Evolutionary conservation across 2,329 filamentous ascomycete genomes (phyloP).

Genomic region (Didymella keratinophila): DNA sequence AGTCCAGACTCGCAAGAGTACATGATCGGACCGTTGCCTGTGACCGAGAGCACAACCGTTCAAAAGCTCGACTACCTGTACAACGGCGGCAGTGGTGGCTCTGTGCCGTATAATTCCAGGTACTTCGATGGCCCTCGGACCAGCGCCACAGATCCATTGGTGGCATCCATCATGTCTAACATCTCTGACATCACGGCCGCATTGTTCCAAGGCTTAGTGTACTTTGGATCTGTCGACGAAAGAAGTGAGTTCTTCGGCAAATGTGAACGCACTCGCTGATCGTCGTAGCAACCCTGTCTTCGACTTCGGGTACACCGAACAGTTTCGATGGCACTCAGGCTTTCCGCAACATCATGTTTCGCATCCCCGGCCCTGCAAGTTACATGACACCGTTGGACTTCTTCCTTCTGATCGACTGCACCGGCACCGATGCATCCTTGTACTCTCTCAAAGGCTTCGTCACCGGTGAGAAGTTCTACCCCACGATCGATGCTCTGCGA

Average conservation of each 20-base stretch:
- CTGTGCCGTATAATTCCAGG: slow-evolving; percentile 38
- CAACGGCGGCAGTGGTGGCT: slow-evolving; percentile 49
- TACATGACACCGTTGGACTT: slow-evolving; percentile 58
- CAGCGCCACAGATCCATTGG: slow-evolving; percentile 47
- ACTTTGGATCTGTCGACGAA: slow-evolving; percentile 28
- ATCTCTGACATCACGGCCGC: slow-evolving; percentile 48
- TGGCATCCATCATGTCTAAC: slow-evolving; percentile 54
- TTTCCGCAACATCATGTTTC: slow-evolving; percentile 55
- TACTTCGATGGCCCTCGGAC: slow-evolving; percentile 33
- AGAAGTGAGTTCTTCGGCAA: not conserved
- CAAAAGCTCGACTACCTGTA: slow-evolving; percentile 40
- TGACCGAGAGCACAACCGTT: slow-evolving; percentile 42
- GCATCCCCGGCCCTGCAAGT: slow-evolving; percentile 49
- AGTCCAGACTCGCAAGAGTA: slow-evolving; percentile 58
- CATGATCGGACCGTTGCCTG: slow-evolving; percentile 57
- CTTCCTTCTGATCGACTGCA: slow-evolving; percentile 55
- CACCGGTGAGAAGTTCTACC: slow-evolving; percentile 55
- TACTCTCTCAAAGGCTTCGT: slow-evolving; percentile 57
- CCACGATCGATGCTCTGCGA: slow-evolving; percentile 59
- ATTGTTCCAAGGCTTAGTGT: slow-evolving; percentile 45
- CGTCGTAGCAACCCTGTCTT: slow-evolving; percentile 25
- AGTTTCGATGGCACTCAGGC: slow-evolving; percentile 53
- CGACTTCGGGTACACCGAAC: slow-evolving; percentile 44
- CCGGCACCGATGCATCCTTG: slow-evolving; percentile 54
- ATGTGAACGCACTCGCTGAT: not conserved